Evolutionary conservation across 2,329 filamentous ascomycete genomes (phyloP), one percentile per base, ranked within the genome.

Genomic region (Metarhizium sp.): DNA sequence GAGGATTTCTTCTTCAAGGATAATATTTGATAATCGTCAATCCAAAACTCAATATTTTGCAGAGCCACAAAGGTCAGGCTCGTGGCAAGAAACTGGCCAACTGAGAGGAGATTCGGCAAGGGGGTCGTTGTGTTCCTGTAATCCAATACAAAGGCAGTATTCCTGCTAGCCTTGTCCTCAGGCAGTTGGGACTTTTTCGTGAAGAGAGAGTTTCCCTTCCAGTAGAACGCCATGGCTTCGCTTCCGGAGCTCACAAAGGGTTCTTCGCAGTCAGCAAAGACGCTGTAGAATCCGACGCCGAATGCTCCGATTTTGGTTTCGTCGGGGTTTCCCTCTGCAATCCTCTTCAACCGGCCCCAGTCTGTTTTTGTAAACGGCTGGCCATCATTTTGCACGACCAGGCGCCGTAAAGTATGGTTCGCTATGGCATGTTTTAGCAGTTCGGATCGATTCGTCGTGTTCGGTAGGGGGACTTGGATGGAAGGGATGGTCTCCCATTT

Each of bases 251-350:
- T 94, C 60, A 99, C 88, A 66, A 99, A 97, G 0, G 94, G 94
- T 63, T 96, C 91, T 71, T 99, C 95, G 68, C 92, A 99, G 69
- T 99, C 94, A 59, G 94, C 90, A 69, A 99, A 99, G 43, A 97
- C 92, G 69, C 90, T 95, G 78, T 99, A 99, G 74, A 99, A 99
- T 2, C 94, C 94, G 36, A 99, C 94, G 61, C 94, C 94, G 69
- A 99, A 99, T 3, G 94, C 95, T 54, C 94, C 94, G 64, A 99
- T 99, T 76, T 99, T 99, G 50, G 92, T 97, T 73, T 99, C 94
- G 69, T 99, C 94, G 0, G 94, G 94, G 66, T 99, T 99, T 50
- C 94, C 95, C 70, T 99, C 94, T n/a, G 94, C 95, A 59, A 99
- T 99, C 58, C 92, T 85, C 77, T 97, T 97, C 60, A 99, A 70